These are phyloP conservation scores for Pseudopithomyces maydicus DNA, from an alignment of 2,329 filamentous ascomycete species.

Conservation along the genomic window DNA sequence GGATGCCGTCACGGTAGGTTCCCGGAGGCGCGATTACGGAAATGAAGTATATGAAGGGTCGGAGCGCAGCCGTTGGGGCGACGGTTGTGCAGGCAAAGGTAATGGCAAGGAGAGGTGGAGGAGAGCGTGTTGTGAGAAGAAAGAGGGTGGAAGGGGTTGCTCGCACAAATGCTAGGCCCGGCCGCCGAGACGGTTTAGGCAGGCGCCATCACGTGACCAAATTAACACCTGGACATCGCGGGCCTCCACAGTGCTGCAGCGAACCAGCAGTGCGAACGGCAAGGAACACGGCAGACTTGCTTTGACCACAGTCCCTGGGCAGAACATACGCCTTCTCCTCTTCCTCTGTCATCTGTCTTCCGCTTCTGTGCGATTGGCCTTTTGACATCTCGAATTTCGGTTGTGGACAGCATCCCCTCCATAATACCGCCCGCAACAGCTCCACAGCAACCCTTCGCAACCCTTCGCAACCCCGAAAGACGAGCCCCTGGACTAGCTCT, in stretches of 20 bases:
- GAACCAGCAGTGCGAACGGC: not conserved
- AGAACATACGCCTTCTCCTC: not conserved
- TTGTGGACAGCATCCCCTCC: constrained; percentile 17
- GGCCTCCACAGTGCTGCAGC: not conserved
- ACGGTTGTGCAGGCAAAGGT: not conserved
- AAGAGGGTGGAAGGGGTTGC: not conserved
- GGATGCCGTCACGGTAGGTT: not conserved
- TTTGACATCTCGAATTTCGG: constrained; percentile 10
- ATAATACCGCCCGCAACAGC: constrained; percentile 6
- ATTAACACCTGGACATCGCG: constrained; percentile 10
- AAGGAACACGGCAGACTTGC: constrained; percentile 4
- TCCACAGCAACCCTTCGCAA: not conserved
- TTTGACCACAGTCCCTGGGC: not conserved
- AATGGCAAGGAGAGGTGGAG: not conserved
- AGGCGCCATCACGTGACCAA: constrained; percentile 3
- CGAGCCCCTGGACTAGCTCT: not conserved
- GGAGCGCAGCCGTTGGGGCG: not conserved
- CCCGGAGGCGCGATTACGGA: not conserved
- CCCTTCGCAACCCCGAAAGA: not conserved
- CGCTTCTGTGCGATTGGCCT: not conserved
- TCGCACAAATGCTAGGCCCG: not conserved
- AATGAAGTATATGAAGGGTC: not conserved
- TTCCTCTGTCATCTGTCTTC: not conserved
- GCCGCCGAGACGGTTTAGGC: constrained; percentile 5
- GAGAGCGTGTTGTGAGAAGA: not conserved